A percentile compares a stretch with the other conserved stretches of the same genome.
phyloP scores from a whole-genome alignment of 129 eudicot species.

The Silybum marianum region DNA sequence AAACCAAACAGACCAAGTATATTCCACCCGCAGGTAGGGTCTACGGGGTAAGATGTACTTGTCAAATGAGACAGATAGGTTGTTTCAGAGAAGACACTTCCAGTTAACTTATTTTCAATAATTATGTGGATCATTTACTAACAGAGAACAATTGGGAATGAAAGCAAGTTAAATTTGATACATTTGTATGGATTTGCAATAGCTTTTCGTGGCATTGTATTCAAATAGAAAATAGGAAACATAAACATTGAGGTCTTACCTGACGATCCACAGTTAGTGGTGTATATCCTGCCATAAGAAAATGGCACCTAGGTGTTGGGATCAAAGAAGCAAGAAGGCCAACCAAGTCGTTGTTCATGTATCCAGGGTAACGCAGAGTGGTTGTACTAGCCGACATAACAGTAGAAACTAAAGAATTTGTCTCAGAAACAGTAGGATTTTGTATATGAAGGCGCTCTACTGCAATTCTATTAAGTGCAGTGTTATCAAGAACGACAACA shows the following conservation, averaged over 20 bases:
- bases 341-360: slow-evolving; percentile 93
- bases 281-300: slow-evolving; percentile 91
- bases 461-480: slow-evolving; percentile 92
- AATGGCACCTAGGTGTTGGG: slow-evolving; percentile 94
- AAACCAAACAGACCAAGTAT: background rate
- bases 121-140: background rate
- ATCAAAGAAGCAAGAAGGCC: slow-evolving; percentile 95
- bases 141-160: background rate
- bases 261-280: slow-evolving; percentile 93
- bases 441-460: slow-evolving; percentile 86
- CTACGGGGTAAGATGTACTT: background rate
- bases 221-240: background rate
- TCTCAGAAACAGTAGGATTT: slow-evolving; percentile 83
- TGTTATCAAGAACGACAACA: slow-evolving; percentile 94
- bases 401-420: slow-evolving; percentile 88
- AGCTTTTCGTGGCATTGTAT: background rate
- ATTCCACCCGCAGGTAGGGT: background rate
- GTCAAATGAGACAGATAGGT: background rate
- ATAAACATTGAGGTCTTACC: slow-evolving; percentile 38
- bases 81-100: background rate
- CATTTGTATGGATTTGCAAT: background rate
- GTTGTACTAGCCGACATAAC: slow-evolving; percentile 98
- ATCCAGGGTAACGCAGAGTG: slow-evolving; percentile 91
- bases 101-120: background rate
- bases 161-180: background rate